Base-by-base conservation (phyloP, 2,329 filamentous ascomycete species). In the Coleophoma eucalyptorum region DNA sequence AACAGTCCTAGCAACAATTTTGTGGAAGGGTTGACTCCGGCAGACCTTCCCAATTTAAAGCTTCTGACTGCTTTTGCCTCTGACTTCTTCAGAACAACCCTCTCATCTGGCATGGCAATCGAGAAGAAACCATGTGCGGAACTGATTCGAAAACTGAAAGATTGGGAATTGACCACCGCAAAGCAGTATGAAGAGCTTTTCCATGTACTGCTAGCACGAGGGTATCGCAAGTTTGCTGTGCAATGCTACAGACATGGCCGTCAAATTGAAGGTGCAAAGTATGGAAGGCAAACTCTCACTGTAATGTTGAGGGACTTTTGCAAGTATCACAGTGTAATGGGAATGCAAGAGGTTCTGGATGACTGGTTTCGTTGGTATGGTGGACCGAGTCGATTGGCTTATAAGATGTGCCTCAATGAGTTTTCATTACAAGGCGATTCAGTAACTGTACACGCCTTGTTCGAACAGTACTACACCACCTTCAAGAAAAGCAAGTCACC, bases 401-500 rank as follows among this genome's bases (percentile, higher is more conserved):
- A 69, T 46, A 60, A 51, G 38, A 63, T 52, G 57, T 76, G 57
- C 54, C 57, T 67, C 55, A 63, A 61, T 8, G 68, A 67, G 11
- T 75, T 76, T 58, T 72, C 78, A 34, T 62, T 64, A 37, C 66
- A 70, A 48, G 77, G 77, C 21, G 72, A 81, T 55, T 67, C 69
- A 13, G 56, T 59, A 20, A 69, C 69, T 18, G 72, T 78, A 31
- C 59, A 73, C 38, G 60, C 65, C 33, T 50, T 78, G 7, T 79
- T 79, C 53, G 58, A 73, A 8, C 67, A 69, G 37, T 71, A 59
- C 54, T 26, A 26, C 26, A 26, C 6, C 6, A 45, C 57, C 11
- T 49, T 53, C 35, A 55, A 50, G 16, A 60, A 50, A 49, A 21
- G 47, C 26, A 49, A n/a, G 31, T 48, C 46, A 38, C 35, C 46